Evolutionary conservation across 352 stramenopile genomes (phyloP).

Genomic region (Thalassiosira exigua): DNA sequence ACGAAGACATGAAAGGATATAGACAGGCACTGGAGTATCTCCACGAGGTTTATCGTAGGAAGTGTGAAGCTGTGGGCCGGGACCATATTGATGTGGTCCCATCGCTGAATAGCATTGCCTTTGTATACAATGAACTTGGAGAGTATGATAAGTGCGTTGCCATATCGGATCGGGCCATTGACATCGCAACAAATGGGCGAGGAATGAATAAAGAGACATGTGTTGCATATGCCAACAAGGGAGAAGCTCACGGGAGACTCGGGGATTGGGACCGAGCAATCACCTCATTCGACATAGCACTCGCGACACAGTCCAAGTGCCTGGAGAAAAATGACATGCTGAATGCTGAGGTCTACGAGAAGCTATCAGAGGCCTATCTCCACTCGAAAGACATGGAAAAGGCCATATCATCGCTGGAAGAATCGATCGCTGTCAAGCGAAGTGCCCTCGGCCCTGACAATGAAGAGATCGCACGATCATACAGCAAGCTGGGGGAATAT

Average conservation of each 20-base stretch:
- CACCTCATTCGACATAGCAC: slow-evolving; percentile 31
- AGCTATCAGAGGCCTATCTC: slow-evolving; percentile 43
- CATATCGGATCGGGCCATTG: slow-evolving; percentile 51
- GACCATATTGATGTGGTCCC: slow-evolving; percentile 56
- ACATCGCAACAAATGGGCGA: slow-evolving; percentile 49
- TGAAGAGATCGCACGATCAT: slow-evolving; percentile 38
- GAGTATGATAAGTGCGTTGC: slow-evolving; percentile 46
- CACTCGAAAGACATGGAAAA: slow-evolving; percentile 21
- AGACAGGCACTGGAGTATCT: slow-evolving; percentile 50
- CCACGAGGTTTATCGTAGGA: slow-evolving; percentile 52
- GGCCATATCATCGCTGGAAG: slow-evolving; percentile 43
- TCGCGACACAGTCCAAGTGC: slow-evolving; percentile 39
- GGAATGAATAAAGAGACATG: slow-evolving; percentile 52
- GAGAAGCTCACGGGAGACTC: slow-evolving; percentile 45
- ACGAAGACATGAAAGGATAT: slow-evolving; percentile 46
- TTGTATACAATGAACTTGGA: slow-evolving; percentile 40
- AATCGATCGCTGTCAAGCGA: slow-evolving; percentile 31
- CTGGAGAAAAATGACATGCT: slow-evolving; percentile 29
- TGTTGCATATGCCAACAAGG: slow-evolving; percentile 50
- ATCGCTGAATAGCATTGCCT: slow-evolving; percentile 57
- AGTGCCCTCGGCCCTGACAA: slow-evolving; percentile 32
- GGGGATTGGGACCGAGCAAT: slow-evolving; percentile 37
- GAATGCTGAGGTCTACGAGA: slow-evolving; percentile 48
- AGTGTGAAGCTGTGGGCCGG: slow-evolving; percentile 36
- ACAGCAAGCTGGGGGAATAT: slow-evolving; percentile 50